Evolutionary conservation across 2,329 filamentous ascomycete species (phyloP).

Genomic region (Fusarium albidum): DNA sequence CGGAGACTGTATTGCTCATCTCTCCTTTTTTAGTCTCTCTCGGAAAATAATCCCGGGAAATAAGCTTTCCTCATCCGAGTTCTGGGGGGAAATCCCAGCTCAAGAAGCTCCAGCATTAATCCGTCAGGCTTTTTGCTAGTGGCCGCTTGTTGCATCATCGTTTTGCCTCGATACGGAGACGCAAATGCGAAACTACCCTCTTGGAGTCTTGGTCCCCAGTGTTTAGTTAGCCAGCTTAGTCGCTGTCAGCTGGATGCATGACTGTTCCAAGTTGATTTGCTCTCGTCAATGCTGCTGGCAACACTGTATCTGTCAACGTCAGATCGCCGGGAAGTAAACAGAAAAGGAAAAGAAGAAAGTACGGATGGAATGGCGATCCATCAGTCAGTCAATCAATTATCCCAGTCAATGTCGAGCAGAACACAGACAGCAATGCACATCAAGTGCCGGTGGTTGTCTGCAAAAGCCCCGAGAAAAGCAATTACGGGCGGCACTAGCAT

Average conservation of each 20-base stretch:
- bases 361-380: no score
- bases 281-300: not conserved
- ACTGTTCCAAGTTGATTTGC: not conserved
- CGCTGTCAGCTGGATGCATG: not conserved
- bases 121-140: slow-evolving; percentile 14
- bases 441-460: slow-evolving; percentile 20
- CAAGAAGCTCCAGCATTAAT: slow-evolving; percentile 19
- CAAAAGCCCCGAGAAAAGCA: slow-evolving; percentile 34
- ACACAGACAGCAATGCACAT: not conserved
- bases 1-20: slow-evolving; percentile 32
- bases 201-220: not conserved
- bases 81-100: slow-evolving; percentile 29
- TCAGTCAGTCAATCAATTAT: slow-evolving; percentile 1
- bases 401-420: not conserved
- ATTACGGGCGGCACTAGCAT: slow-evolving; percentile 20
- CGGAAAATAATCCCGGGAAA: slow-evolving; percentile 19
- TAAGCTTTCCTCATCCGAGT: slow-evolving; percentile 22
- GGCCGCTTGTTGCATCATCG: slow-evolving; percentile 7
- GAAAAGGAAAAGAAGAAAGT: no score
- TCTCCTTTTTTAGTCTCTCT: no score
- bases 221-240: not conserved
- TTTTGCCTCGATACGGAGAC: slow-evolving; percentile 7
- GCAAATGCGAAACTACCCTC: slow-evolving; percentile 8
- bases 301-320: no score
- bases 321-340: no score